Evolutionary conservation across 257 asterid genomes (phyloP).

Genomic region (Cruciata laevipes): DNA sequence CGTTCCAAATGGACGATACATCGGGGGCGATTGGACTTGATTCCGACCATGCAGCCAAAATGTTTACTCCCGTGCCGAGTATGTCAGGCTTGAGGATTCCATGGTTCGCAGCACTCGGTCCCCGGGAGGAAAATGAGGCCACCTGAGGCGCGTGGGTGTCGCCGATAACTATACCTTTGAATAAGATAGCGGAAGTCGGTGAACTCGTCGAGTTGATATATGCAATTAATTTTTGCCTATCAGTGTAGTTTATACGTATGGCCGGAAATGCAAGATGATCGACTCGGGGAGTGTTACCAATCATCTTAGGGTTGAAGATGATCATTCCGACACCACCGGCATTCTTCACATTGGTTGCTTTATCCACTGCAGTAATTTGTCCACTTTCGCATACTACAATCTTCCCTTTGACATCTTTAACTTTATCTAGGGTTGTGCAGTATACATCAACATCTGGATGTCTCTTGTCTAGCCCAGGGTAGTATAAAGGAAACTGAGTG

Average conservation of each 20-base stretch:
- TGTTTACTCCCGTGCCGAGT: constrained; percentile 11
- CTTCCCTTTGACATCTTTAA: neutral
- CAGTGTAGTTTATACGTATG: neutral
- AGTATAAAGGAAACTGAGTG: neutral
- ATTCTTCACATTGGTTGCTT: neutral
- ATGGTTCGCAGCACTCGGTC: neutral
- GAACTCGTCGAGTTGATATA: neutral
- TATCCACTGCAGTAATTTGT: neutral
- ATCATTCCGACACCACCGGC: constrained; percentile 10
- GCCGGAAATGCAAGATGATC: neutral
- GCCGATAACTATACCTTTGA: constrained; percentile 1
- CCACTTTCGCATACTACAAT: neutral
- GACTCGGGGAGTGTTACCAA: neutral
- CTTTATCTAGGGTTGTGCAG: neutral
- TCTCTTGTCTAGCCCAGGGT: neutral
- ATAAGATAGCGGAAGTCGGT: neutral
- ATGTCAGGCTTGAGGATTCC: constrained; percentile 12
- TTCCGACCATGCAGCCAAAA: constrained; percentile 3
- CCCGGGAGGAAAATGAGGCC: constrained; percentile 1
- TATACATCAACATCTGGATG: neutral
- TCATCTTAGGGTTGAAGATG: neutral
- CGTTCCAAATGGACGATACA: neutral
- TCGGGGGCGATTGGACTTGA: neutral
- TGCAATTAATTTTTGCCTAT: neutral
- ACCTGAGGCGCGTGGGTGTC: neutral